Evolutionary conservation across 805 yeast species (phyloP), one percentile per base, ranked within the genome.

Genomic region (Komagataella mondaviorum): DNA sequence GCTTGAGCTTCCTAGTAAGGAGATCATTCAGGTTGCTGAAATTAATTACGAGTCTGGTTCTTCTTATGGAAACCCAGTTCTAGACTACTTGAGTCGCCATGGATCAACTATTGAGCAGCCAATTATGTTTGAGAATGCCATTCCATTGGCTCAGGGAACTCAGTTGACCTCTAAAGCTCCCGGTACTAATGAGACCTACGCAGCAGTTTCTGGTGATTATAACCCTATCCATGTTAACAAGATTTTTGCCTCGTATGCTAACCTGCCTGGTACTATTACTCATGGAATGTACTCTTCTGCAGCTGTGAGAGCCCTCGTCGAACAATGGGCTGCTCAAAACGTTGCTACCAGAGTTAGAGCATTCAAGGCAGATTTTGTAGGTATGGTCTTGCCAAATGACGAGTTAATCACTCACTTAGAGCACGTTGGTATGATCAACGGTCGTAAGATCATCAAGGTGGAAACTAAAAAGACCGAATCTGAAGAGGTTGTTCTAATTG

Each of bases 251-350:
- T 77, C 81, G 55, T 93, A 93, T 66, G 98, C 96, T 47, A 81
- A 81, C 63, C 76, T 93, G 63, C 96, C 96, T 54, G 99, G 99
- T 59, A 93, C 98, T 44, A 93, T 93, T 62, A 93, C 99, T 44
- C 99, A 95, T 64, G 99, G 99, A 67, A 95, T 93, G 99, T 95
- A 80, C 77, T 87, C 97, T 18, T 86, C 96, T 64, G 99, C 97
- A 55, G 78, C 95, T 56, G 91, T 90, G 59, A 85, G 99, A 75
- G 81, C 95, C 39, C 78, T 89, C 65, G 96, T 93, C 59, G 99
- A 93, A 73, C 86, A 88, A 68, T 90, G 96, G 88, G 99, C 99
- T 56, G 99, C 99, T 56, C 90, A 89, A 69, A 89, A 93, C 68
- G 90, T 88, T 60, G 93, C 96, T 53, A 80, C 90, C 48, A 88